phyloP scores from a whole-genome alignment of 495 filamentous ascomycete species.

The Venustampulla echinocandica region DNA sequence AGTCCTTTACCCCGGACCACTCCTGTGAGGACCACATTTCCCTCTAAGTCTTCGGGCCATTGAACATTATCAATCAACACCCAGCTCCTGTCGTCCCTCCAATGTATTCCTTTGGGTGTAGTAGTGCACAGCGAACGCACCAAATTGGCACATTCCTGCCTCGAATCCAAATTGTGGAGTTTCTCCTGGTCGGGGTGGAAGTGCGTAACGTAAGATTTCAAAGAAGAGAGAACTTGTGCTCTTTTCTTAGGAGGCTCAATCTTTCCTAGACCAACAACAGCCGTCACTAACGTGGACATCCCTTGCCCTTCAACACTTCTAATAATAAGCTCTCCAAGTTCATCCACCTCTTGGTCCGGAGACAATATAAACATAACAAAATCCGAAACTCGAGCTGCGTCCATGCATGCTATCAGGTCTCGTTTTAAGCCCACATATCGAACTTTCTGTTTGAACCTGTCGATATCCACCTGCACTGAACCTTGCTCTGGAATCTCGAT shows the following conservation, averaged over 20 bases:
- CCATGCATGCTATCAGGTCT: conserved; percentile 65
- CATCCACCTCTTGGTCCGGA: conserved; percentile 71
- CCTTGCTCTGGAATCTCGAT: conserved; percentile 53
- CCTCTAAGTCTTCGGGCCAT: conserved; percentile 48
- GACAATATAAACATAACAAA: conserved; percentile 81
- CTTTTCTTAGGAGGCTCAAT: conserved; percentile 71
- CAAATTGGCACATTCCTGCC: conserved; percentile 81
- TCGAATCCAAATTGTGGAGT: conserved; percentile 72
- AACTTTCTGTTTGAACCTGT: conserved; percentile 87
- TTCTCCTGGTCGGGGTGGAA: conserved; percentile 88
- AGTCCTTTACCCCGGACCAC: conserved; percentile 77
- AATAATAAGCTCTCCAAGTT: conserved; percentile 70
- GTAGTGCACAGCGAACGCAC: conserved; percentile 84
- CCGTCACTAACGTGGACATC: conserved; percentile 73
- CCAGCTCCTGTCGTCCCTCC: conserved; percentile 92
- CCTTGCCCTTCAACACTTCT: conserved; percentile 86
- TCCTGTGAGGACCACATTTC: conserved; percentile 69
- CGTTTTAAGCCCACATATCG: conserved; percentile 67
- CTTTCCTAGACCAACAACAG: conserved; percentile 69
- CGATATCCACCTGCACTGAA: conserved; percentile 57
- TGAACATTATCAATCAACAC: conserved; percentile 78
- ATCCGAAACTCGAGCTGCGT: conserved; percentile 82
- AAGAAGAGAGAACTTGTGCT: conserved; percentile 62
- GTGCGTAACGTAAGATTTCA: conserved; percentile 85
- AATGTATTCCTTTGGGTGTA: conserved; percentile 82